Evolutionary conservation across 2,329 filamentous ascomycete genomes (phyloP), one percentile per base, ranked within the genome.

Genomic region (Domatiomyces catenatus): DNA sequence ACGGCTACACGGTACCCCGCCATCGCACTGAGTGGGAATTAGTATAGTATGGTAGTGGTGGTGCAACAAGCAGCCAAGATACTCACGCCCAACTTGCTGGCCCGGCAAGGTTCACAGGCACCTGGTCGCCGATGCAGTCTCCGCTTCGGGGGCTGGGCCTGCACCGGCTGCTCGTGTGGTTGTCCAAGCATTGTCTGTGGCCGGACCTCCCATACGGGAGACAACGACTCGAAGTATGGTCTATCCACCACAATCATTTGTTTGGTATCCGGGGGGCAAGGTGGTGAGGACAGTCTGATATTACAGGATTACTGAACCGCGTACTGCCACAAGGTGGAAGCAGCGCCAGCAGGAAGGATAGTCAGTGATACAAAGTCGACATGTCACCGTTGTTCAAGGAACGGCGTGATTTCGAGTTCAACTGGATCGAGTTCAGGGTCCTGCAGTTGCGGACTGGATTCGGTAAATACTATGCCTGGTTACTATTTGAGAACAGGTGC

Each of bases 101-200:
- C 52, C 24, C 55, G 55, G 46, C 55, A 57, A n/a, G 55, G 55
- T 42, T 52, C 45, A 36, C 55, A 57, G 20, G 55, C 55, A 46
- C 54, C 54, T 8, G 55, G 53, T 42, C 55, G 48, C 47, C 55
- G 52, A 26, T 52, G 55, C 42, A 49, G 42, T 28, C 32, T 46
- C 43, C 22, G 18, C 43, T 45, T 45, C 43, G 18, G 43, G 2
- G 43, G 43, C 12, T 39, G 32, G 15, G 32, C 10, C 10, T 39
- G 32, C 32, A 39, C 2, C 32, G 32, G 32, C 12, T 39, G 32
- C 10, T 39, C 32, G 32, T 39, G 32, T 15, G 8, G 10, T 39
- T 39, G 32, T 39, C 32, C 32, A 39, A 39, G 32, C 32, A 39
- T 39, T 12, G 32, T 39, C 15, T 39, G 32, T 39, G 32, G 32